phyloP scores from a whole-genome alignment of 169 alveolate species.

The Ichthyophthirius multifiliis region DNA sequence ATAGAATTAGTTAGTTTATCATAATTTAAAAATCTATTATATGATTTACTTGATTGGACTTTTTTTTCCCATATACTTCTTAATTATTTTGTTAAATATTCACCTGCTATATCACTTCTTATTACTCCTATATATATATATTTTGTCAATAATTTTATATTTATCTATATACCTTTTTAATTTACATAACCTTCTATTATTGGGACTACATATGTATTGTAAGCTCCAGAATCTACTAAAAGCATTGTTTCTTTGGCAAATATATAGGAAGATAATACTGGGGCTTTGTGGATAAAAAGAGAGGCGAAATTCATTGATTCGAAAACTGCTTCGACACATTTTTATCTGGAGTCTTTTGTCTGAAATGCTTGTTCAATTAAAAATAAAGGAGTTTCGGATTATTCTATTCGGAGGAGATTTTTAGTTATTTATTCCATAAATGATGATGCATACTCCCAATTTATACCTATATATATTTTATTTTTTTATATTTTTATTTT shows the following conservation, averaged over 20 bases:
- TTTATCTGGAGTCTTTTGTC: neutral
- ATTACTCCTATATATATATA: neutral
- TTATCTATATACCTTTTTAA: slow-evolving; percentile 30
- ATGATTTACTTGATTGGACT: neutral
- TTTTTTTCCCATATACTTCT: slow-evolving; percentile 10
- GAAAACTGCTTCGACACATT: slow-evolving; percentile 1
- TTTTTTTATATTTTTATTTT: neutral
- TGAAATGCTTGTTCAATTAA: neutral
- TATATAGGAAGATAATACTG: slow-evolving; percentile 2
- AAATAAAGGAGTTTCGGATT: neutral
- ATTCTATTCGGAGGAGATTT: neutral
- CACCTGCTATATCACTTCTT: slow-evolving; percentile 39
- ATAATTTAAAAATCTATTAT: slow-evolving; percentile 23
- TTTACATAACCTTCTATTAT: slow-evolving; percentile 35
- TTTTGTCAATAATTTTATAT: neutral
- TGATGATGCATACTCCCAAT: neutral
- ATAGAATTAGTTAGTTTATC: slow-evolving; percentile 37
- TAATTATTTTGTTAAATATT: slow-evolving; percentile 18
- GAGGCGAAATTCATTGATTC: slow-evolving; percentile 5
- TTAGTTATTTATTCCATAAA: neutral
- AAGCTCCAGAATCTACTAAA: slow-evolving; percentile 39
- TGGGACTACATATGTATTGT: slow-evolving; percentile 27
- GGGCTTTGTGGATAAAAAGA: neutral
- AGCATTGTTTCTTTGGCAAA: slow-evolving; percentile 40
- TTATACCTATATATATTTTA: neutral